Evolutionary conservation across 2,329 filamentous ascomycete genomes (phyloP), one percentile per base, ranked within the genome.

Genomic region (Tolypocladium tropicale): DNA sequence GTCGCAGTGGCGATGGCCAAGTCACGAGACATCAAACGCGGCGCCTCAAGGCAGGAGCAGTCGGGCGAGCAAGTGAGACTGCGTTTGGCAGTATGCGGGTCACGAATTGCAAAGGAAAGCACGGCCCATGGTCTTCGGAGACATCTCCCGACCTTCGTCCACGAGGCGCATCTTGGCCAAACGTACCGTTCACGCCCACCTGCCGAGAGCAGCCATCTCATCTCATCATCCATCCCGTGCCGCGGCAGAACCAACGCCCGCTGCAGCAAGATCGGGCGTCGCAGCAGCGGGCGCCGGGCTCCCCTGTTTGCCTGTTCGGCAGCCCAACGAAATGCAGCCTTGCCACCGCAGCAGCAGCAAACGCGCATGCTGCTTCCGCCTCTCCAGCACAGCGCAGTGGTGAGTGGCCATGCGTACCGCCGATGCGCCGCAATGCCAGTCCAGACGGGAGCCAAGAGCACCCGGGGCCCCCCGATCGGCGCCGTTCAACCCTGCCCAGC

Each of bases 371-470:
- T n/a, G 32, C 52, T 41, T 30, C n/a, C 28, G 32, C 52, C 30
- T 30, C 52, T 33, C 41, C 39, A 32, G 14, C 39, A 16, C 28
- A 10, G 32, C 2, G n/a, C n/a, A n/a, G n/a, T n/a, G n/a, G n/a
- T n/a, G n/a, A n/a, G n/a, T n/a, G n/a, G n/a, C n/a, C n/a, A n/a
- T n/a, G n/a, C n/a, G n/a, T n/a, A n/a, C n/a, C n/a, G n/a, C n/a
- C n/a, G n/a, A 11, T 14, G 5, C 37, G 23, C n/a, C n/a, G n/a
- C n/a, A n/a, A n/a, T n/a, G n/a, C n/a, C n/a, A n/a, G n/a, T n/a
- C n/a, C n/a, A n/a, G n/a, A n/a, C 57, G 68, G 67, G 70, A 70
- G 64, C 68, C 62, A 69, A 70, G 67, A 65, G 67, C n/a, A 18
- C 5, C 28, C 28, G 18, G 14, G 28, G 46, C 10, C 10, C 18